phyloP scores from a whole-genome alignment of 306 rosid species.

The Medicago truncatula region MtrunA17r5.0-ANR NC_053045.1:34399001-34399500 shows the following conservation, averaged over 20 bases:
- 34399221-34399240: constrained; percentile 1
- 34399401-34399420: not conserved
- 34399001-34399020: constrained; percentile 11
- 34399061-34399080: constrained; percentile 7
- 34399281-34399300: not conserved
- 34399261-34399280: not conserved
- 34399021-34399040: constrained; percentile 9
- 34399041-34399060: not conserved
- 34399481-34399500: not conserved
- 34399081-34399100: not conserved
- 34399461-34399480: not conserved
- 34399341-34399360: not conserved
- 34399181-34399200: constrained; percentile 10
- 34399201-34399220: constrained; percentile 15
- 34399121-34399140: constrained; percentile 2
- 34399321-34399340: not conserved
- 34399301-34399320: not conserved
- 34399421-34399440: not conserved
- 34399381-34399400: not conserved
- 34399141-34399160: constrained; percentile 22
- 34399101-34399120: constrained; percentile 24
- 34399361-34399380: not conserved
- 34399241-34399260: not conserved
- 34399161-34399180: constrained; percentile 3
- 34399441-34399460: not conserved